These are phyloP conservation scores for Colletotrichum truncatum DNA, from an alignment of 2,329 filamentous ascomycete genomes.

Conservation along the genomic window DNA sequence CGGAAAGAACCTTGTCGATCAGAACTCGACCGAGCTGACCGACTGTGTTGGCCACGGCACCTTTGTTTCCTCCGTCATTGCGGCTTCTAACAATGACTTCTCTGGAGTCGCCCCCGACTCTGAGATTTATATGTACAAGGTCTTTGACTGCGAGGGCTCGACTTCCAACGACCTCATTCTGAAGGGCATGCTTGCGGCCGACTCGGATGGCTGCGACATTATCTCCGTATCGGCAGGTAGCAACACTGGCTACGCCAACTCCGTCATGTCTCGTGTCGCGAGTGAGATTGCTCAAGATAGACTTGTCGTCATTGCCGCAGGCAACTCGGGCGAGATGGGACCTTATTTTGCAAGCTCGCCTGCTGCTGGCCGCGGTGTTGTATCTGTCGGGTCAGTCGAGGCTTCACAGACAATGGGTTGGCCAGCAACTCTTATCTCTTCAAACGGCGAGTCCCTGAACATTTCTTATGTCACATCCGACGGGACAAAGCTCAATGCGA, in stretches of 20 bases:
- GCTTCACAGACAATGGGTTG: constrained; percentile 29
- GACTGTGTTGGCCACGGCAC: constrained; percentile 35
- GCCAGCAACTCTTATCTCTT: constrained; percentile 28
- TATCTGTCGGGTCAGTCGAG: constrained; percentile 24
- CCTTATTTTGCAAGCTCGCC: constrained; percentile 23
- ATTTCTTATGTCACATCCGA: constrained; percentile 29
- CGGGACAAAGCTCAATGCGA: constrained; percentile 31
- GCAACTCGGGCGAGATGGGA: constrained; percentile 13
- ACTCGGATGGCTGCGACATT: constrained; percentile 35
- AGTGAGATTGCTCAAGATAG: constrained; percentile 23
- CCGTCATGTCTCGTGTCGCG: constrained; percentile 13
- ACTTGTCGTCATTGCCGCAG: constrained; percentile 20
- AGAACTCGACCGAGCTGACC: constrained; percentile 13
- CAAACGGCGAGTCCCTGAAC: constrained; percentile 17
- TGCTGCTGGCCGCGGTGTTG: background rate
- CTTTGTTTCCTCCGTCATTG: constrained; percentile 31
- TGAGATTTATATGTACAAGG: constrained; percentile 36
- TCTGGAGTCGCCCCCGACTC: constrained; percentile 33
- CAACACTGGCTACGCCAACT: constrained; percentile 29
- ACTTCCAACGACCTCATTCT: constrained; percentile 34
- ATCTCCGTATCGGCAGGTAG: constrained; percentile 32
- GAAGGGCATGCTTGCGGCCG: constrained; percentile 33
- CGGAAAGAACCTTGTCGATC: constrained; percentile 32
- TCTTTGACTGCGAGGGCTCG: constrained; percentile 32
- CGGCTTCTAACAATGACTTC: constrained; percentile 18